These are phyloP conservation scores for Withania somnifera DNA, from an alignment of 305 asterid genomes.

Conservation along the genomic window DNA sequence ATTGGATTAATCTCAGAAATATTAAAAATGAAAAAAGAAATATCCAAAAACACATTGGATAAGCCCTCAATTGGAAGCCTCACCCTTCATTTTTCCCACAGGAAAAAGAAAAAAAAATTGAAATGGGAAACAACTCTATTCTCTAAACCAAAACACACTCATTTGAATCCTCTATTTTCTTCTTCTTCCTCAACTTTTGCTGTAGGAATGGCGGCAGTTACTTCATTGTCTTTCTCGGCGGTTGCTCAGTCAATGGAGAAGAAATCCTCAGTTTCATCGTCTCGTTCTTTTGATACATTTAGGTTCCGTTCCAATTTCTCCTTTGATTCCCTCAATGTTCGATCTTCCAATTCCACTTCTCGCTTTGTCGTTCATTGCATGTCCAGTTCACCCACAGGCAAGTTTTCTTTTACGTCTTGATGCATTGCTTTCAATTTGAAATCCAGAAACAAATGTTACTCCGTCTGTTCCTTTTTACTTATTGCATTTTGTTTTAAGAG, in stretches of 20 bases:
- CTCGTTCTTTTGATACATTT: constrained; percentile 30
- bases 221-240: constrained; percentile 52
- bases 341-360: constrained; percentile 28
- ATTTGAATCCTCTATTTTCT: constrained; percentile 12
- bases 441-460: not conserved
- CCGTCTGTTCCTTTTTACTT: too few species aligned
- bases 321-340: constrained; percentile 16
- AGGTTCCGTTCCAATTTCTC: constrained; percentile 37
- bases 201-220: constrained; percentile 58
- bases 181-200: not conserved
- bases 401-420: constrained; percentile 5
- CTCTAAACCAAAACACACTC: not conserved
- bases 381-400: constrained; percentile 38
- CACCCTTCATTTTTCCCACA: constrained; percentile 8
- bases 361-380: constrained; percentile 54
- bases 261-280: constrained; percentile 29
- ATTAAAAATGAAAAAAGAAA: not conserved
- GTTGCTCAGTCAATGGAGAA: constrained; percentile 38
- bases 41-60: constrained; percentile 17
- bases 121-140: constrained; percentile 12
- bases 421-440: not conserved
- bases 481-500: too few species aligned
- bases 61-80: constrained; percentile 31
- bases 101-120: not conserved
- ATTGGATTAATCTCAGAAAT: not conserved